These are phyloP conservation scores for Zea luxurians DNA, from an alignment of 176 grass and related monocot species.

Conservation along the genomic window DNA sequence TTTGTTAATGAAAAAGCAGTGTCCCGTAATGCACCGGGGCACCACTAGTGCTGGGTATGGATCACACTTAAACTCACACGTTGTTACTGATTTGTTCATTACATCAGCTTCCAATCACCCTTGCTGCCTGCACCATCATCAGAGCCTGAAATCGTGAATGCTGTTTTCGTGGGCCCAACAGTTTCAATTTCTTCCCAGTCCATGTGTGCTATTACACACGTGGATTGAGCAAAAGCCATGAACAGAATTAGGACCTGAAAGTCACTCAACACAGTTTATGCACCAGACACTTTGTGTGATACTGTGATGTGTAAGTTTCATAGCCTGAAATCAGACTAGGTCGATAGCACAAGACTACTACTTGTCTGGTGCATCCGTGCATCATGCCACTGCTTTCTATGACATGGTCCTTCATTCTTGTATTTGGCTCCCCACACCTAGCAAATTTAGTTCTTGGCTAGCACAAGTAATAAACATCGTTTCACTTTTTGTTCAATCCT, in stretches of 20 bases:
- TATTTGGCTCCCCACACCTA: background rate
- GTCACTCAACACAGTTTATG: background rate
- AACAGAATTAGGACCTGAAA: background rate
- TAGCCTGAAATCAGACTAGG: slow-evolving; percentile 1
- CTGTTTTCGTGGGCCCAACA: background rate
- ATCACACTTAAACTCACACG: background rate
- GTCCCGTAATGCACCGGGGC: background rate
- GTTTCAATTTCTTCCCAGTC: background rate
- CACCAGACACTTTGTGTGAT: background rate
- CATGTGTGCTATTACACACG: background rate
- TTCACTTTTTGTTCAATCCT: slow-evolving; percentile 11
- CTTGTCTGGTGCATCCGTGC: background rate
- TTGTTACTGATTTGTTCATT: slow-evolving; percentile 10
- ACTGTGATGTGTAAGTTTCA: background rate
- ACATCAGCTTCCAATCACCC: background rate
- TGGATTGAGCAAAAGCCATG: background rate
- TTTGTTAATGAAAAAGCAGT: background rate
- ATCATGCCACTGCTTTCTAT: background rate
- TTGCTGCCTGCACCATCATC: background rate
- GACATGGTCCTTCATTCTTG: background rate
- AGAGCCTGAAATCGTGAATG: background rate
- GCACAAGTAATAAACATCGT: background rate
- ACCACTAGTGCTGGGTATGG: background rate
- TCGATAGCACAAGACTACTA: background rate
- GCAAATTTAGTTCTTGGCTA: background rate